Evolutionary conservation across 352 stramenopile species (phyloP), one percentile per base, ranked within the genome.

Genomic region (Phytophthora tubulina): DNA sequence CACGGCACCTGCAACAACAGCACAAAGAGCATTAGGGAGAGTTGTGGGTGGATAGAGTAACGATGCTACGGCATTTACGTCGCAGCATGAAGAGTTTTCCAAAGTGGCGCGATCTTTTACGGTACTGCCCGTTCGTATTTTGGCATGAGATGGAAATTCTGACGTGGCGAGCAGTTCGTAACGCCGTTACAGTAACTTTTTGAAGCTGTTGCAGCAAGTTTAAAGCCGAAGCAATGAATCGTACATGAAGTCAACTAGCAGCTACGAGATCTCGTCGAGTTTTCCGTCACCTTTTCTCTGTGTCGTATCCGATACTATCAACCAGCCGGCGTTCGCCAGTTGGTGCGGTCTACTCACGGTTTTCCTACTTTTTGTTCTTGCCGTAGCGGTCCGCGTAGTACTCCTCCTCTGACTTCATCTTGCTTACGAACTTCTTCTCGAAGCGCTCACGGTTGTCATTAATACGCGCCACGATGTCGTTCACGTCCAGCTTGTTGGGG

Each of bases 361-460:
- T 50, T 64, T 68, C 70, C 57, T 84, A 82, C 65, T 93, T 81
- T 46, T 79, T 73, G 31, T 67, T 76, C 75, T 90, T 90, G 60
- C 70, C 70, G 67, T 98, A 98, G 55, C 92, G 89, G 59, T 96
- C 89, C 49, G 91, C 89, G 77, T 98, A 98, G 77, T 98, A 98
- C 76, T 97, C 91, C 52, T 94, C 84, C 70, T 98, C 91, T n/a
- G 92, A 84, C 80, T 96, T 91, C 90, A 97, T 98, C 79, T 97
- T 98, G 87, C 84, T 97, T 67, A 88, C 88, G 74, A 97, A 97
- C 80, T 98, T 98, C 79, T 96, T 95, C 72, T 97, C 91, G 36
- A 97, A 95, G n/a, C 88, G 86, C 54, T 96, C 89, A 56, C 88
- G 88, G 72, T 97, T 96, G 61, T 93, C 84, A 68, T 93, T 94